Percentiles rank a stretch among this genome's conserved stretches.
These are phyloP conservation scores for Silene noctiflora DNA, from an alignment of 179 eudicot genomes.

Conservation along the genomic window DNA sequence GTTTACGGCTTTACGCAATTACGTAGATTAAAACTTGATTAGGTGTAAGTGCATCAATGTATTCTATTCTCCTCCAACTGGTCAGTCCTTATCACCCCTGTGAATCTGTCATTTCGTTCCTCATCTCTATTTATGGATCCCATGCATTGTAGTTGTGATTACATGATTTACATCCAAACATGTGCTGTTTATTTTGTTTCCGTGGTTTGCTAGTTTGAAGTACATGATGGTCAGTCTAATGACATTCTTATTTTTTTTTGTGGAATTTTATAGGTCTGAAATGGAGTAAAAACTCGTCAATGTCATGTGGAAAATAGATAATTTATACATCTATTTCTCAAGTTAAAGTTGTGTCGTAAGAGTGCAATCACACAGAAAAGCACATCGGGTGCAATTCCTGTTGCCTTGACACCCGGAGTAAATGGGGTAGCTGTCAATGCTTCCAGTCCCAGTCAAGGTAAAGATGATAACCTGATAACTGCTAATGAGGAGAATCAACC, in stretches of 20 bases:
- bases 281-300: not conserved
- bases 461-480: conserved; percentile 24
- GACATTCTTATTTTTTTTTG: not conserved
- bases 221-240: not conserved
- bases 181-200: not conserved
- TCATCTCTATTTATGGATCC: not conserved
- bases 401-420: conserved; percentile 31
- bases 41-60: not conserved
- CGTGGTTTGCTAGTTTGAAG: not conserved
- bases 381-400: conserved; percentile 34
- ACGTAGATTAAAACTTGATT: not conserved
- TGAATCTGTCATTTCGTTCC: not conserved
- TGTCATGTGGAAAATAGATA: not conserved
- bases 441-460: conserved; percentile 30
- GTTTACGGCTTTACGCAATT: not conserved
- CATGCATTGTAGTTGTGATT: not conserved
- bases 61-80: not conserved
- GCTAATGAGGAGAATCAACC: not conserved
- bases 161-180: not conserved
- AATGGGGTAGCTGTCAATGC: conserved; percentile 17
- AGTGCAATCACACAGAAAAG: conserved; percentile 27
- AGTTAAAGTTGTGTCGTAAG: conserved; percentile 23
- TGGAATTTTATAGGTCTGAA: not conserved
- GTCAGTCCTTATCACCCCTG: not conserved
- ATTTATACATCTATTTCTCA: conserved; percentile 30